phyloP scores from a whole-genome alignment of 2,329 filamentous ascomycete genomes.

The Passalora sequoiae region DNA sequence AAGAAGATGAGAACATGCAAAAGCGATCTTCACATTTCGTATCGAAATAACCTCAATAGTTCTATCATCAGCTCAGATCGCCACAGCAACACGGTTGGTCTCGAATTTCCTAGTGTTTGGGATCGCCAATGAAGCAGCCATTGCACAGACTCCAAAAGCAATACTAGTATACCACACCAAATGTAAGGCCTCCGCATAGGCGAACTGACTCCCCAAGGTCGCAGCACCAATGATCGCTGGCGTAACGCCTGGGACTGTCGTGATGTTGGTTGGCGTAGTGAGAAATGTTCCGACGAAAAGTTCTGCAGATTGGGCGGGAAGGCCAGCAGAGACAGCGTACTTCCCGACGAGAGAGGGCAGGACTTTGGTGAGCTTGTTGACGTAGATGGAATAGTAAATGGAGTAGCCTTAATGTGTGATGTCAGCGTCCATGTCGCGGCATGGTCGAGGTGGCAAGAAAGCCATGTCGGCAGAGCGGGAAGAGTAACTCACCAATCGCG shows the following conservation, averaged over 20 bases:
- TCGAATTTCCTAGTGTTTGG: slow-evolving; percentile 23
- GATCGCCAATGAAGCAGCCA: slow-evolving; percentile 19
- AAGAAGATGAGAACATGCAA: too few relatives aligned
- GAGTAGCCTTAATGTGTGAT: too few relatives aligned
- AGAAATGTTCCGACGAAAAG: slow-evolving; percentile 21
- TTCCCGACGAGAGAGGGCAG: slow-evolving; percentile 20
- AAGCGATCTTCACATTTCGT: too few relatives aligned
- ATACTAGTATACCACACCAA: slow-evolving; percentile 24
- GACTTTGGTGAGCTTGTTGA: slow-evolving; percentile 22
- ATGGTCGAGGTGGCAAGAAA: too few relatives aligned
- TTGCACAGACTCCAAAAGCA: slow-evolving; percentile 22
- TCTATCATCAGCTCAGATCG: too few relatives aligned
- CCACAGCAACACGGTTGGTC: slow-evolving; percentile 26
- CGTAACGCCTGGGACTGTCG: slow-evolving; percentile 22
- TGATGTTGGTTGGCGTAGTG: slow-evolving; percentile 12
- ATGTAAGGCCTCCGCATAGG: slow-evolving; percentile 21
- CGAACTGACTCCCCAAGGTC: slow-evolving; percentile 19
- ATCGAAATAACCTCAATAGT: too few relatives aligned
- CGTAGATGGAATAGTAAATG: slow-evolving; percentile 31
- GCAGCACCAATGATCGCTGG: slow-evolving; percentile 15
- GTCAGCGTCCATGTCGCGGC: too few relatives aligned
- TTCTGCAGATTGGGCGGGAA: slow-evolving; percentile 17
- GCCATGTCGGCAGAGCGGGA: too few relatives aligned
- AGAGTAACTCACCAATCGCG: too few relatives aligned
- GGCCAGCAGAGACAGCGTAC: slow-evolving; percentile 23